A percentile compares a stretch with the other conserved stretches of the same genome.
Conservation (phyloP, 2,329 filamentous ascomycete species). For the Penicillium concentricum region DNA sequence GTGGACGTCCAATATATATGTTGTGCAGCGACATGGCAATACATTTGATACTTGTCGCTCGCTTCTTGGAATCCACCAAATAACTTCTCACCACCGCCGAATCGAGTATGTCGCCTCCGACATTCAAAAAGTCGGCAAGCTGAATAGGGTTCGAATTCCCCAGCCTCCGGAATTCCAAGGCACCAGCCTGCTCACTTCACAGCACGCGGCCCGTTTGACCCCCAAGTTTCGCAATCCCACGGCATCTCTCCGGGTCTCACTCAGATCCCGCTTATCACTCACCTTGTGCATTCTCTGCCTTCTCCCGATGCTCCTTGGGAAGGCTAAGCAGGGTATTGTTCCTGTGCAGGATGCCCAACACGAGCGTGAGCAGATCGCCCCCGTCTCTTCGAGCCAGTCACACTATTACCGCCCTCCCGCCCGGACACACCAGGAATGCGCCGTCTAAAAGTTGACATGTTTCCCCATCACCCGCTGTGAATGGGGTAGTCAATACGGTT, state of each 20-base stretch:
- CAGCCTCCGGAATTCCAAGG: constrained; percentile 48
- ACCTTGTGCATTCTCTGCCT: constrained; percentile 52
- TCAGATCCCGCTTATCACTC: constrained; percentile 57
- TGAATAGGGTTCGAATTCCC: constrained; percentile 51
- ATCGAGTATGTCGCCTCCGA: no score
- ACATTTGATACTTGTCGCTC: neutral
- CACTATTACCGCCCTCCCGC: constrained; percentile 60
- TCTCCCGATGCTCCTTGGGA: constrained; percentile 57
- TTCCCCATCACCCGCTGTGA: constrained; percentile 60
- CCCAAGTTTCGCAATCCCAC: constrained; percentile 53
- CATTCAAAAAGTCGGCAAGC: constrained; percentile 35
- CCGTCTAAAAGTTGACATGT: constrained; percentile 54
- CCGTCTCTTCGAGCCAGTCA: constrained; percentile 62
- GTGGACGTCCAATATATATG: neutral
- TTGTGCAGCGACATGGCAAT: neutral
- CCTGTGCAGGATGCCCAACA: constrained; percentile 52
- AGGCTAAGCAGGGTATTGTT: constrained; percentile 57
- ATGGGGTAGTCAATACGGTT: constrained; percentile 54
- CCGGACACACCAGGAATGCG: constrained; percentile 58
- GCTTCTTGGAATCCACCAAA: neutral
- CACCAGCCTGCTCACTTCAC: constrained; percentile 55
- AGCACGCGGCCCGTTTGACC: constrained; percentile 52
- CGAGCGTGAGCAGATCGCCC: constrained; percentile 56
- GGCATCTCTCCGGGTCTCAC: constrained; percentile 53
- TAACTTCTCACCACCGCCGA: neutral